Conservation (phyloP, 2,329 filamentous ascomycete species). For the Diaporthe eres region DNA sequence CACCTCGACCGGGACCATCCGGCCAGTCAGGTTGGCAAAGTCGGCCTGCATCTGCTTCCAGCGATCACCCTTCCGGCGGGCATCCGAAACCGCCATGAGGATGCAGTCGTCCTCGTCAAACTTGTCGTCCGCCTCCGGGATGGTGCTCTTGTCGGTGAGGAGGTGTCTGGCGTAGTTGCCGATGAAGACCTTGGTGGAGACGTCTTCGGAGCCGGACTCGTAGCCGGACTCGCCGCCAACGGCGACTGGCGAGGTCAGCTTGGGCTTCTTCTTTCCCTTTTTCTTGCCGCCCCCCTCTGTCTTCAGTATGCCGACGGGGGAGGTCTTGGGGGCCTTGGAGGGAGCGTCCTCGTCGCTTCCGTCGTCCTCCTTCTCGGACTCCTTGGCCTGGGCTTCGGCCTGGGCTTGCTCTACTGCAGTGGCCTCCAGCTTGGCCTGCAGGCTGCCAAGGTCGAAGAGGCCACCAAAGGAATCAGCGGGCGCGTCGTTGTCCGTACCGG, state of each 20-base stretch:
- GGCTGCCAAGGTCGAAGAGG: conserved; percentile 22
- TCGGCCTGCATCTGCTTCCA: conserved; percentile 61
- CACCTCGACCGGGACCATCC: conserved; percentile 56
- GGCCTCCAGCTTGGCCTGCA: conserved; percentile 18
- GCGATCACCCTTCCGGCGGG: conserved; percentile 50
- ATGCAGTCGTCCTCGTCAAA: conserved; percentile 43
- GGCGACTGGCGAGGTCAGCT: conserved; percentile 39
- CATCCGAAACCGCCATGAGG: conserved; percentile 54
- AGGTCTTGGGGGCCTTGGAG: conserved; percentile 6
- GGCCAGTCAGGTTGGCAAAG: conserved; percentile 60
- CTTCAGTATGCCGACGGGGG: background rate
- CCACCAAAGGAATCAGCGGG: conserved; percentile 6
- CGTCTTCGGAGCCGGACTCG: conserved; percentile 44
- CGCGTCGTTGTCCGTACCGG: conserved; percentile 5
- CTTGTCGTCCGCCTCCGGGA: conserved; percentile 36
- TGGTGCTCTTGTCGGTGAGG: conserved; percentile 5
- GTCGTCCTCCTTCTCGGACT: background rate
- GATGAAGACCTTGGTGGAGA: conserved; percentile 33
- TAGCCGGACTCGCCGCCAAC: conserved; percentile 50
- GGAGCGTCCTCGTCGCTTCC: conserved; percentile 15
- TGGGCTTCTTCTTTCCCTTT: conserved; percentile 22
- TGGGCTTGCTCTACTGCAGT: conserved; percentile 32
- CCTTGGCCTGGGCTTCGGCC: background rate
- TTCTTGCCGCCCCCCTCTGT: background rate
- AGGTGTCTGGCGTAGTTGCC: conserved; percentile 29